These are phyloP conservation scores for Saccharomycopsis babjevae DNA, from an alignment of 805 yeast species.

Conservation along the genomic window DNA sequence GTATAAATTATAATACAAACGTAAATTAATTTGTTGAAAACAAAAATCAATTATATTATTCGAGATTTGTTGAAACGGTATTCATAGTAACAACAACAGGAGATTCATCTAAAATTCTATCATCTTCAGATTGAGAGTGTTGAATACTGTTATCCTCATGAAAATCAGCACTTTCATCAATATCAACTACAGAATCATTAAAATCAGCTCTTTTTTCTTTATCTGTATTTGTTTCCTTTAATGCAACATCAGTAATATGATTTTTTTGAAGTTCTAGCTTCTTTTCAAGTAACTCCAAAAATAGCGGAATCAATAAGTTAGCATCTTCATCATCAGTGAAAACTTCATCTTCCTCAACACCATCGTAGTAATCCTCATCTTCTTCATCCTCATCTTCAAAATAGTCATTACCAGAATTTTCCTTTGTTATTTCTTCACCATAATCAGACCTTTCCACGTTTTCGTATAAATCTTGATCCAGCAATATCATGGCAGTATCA, in stretches of 20 bases:
- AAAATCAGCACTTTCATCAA: neutral
- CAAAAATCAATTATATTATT: no score
- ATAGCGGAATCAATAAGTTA: neutral
- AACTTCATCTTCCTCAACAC: neutral
- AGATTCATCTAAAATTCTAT: no score
- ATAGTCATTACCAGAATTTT: neutral
- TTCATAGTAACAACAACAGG: no score
- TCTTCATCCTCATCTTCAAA: neutral
- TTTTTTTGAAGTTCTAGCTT: neutral
- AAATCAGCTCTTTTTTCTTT: neutral
- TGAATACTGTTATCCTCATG: no score
- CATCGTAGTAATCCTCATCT: neutral
- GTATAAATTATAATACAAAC: no score
- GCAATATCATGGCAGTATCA: neutral
- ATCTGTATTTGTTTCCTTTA: neutral
- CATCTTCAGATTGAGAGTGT: no score
- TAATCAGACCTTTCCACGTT: neutral
- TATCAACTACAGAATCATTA: neutral
- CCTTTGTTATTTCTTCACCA: neutral
- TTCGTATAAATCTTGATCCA: neutral
- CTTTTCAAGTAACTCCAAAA: neutral
- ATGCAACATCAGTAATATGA: neutral
- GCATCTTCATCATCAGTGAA: neutral
- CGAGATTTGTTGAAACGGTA: no score
- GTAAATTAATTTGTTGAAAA: no score